These are phyloP conservation scores for Ramularia collo-cygni DNA, from an alignment of 2,329 filamentous ascomycete genomes.

Conservation along the genomic window DNA sequence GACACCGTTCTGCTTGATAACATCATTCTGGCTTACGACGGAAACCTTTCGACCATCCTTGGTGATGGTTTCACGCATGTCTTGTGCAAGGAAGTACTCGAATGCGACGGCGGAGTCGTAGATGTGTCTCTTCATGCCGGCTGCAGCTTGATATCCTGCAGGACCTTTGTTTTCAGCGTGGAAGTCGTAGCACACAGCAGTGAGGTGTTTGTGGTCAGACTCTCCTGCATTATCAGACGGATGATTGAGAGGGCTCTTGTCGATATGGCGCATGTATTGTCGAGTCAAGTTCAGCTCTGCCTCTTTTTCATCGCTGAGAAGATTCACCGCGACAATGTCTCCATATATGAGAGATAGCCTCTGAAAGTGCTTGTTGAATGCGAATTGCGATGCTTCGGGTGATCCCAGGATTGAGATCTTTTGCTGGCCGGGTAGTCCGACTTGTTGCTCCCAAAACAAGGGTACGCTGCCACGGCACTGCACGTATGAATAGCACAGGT, in stretches of 20 bases:
- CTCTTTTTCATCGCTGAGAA: conserved; percentile 83
- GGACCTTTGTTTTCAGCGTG: conserved; percentile 87
- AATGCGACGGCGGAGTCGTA: conserved; percentile 76
- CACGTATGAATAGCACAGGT: conserved; percentile 81
- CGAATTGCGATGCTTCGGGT: conserved; percentile 81
- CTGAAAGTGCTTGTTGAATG: conserved; percentile 92
- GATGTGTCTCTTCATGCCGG: conserved; percentile 71
- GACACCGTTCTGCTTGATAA: conserved; percentile 88
- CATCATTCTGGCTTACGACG: conserved; percentile 32
- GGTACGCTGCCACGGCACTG: conserved; percentile 91
- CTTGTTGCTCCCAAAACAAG: conserved; percentile 92
- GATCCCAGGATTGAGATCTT: conserved; percentile 90
- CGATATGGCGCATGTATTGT: conserved; percentile 71
- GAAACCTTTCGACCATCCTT: conserved; percentile 33
- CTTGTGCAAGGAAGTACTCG: conserved; percentile 82
- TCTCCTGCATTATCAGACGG: conserved; percentile 40
- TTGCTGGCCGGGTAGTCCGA: conserved; percentile 84
- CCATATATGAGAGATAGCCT: conserved; percentile 81
- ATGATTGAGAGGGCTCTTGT: conserved; percentile 62
- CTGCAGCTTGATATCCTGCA: conserved; percentile 84
- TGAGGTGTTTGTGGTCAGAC: conserved; percentile 65
- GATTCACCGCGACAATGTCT: conserved; percentile 84
- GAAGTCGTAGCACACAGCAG: conserved; percentile 88
- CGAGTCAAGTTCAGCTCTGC: conserved; percentile 78
- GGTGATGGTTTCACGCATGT: conserved; percentile 48